Base-by-base conservation (phyloP, 257 asterid genomes). In the Avicennia marina region DNA sequence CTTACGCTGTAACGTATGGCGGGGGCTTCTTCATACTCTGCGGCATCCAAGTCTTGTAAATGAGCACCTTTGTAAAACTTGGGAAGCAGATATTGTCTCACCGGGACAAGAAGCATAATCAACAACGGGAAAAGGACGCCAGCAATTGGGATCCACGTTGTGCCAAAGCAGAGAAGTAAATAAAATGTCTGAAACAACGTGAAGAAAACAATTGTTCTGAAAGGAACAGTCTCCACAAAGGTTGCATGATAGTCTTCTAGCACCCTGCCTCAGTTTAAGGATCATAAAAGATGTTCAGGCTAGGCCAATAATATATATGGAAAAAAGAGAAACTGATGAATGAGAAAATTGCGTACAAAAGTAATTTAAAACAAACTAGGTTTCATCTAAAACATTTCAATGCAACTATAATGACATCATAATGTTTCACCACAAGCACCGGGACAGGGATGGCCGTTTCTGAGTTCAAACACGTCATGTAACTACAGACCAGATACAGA, bases 61-160 rank as follows among this genome's bases (percentile, higher is more conserved):
- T 89, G 99, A 25, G 62, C 96, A 18, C 75, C 89, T 73, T 89
- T 89, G 86, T 89, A 93, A 56, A 89, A 82, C 53, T 72, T 93
- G 60, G 97, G 95, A 53, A 93, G 95, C 21, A 82, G 39, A 67
- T 89, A 89, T 65, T 93, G 96, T 21, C 99, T 71, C 6, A 89
- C 95, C 2, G 97, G 97, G 64, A 93, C 89, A 4, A 93, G 97
- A 44, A 89, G 87, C 96, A 93, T 89, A 64, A 93, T 89, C 81
- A 89, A 53, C 66, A 93, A 29, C 2, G 99, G 99, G 72, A 93
- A 93, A 31, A 93, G 89, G 19, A 89, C 91, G 29, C 99, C 97
- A 3, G 99, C 99, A 38, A 86, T 77, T 7, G 99, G 99, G 51
- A 93, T 82, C 99, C 97, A 93, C 6, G 99, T 93, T 43, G 89